phyloP scores from a whole-genome alignment of 2,329 filamentous ascomycete species.

The Podosphaera aphanis region DNA sequence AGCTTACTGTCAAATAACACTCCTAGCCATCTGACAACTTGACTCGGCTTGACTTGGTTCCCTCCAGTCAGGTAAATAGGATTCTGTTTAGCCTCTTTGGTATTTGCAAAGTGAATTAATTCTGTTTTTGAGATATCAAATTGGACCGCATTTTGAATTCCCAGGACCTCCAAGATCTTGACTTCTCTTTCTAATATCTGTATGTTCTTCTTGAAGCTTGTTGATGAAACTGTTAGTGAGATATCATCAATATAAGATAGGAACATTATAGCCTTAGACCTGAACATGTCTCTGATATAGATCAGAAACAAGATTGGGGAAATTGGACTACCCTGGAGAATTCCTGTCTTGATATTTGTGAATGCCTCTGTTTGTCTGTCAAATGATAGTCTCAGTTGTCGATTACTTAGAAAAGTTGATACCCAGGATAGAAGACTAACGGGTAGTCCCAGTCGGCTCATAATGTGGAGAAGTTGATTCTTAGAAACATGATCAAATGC shows the following conservation, averaged over 20 bases:
- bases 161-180: neutral
- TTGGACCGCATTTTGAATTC: neutral
- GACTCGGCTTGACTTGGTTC: neutral
- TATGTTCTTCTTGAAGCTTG: neutral
- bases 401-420: neutral
- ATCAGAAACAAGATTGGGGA: neutral
- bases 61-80: neutral
- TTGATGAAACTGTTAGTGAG: neutral
- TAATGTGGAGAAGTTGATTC: neutral
- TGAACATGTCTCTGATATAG: neutral
- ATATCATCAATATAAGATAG: neutral
- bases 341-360: neutral
- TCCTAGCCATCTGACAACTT: neutral
- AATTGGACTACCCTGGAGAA: neutral
- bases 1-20: neutral
- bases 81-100: neutral
- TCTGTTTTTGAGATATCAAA: neutral
- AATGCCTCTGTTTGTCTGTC: neutral
- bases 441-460: neutral
- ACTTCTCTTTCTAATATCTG: constrained; percentile 1
- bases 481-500: neutral
- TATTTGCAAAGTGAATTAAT: neutral
- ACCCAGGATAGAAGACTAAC: neutral
- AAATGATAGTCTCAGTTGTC: neutral
- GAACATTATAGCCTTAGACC: neutral